These are phyloP conservation scores for Yamadazyma conglobata DNA, from an alignment of 1,139 yeast species.

Conservation along the genomic window DNA sequence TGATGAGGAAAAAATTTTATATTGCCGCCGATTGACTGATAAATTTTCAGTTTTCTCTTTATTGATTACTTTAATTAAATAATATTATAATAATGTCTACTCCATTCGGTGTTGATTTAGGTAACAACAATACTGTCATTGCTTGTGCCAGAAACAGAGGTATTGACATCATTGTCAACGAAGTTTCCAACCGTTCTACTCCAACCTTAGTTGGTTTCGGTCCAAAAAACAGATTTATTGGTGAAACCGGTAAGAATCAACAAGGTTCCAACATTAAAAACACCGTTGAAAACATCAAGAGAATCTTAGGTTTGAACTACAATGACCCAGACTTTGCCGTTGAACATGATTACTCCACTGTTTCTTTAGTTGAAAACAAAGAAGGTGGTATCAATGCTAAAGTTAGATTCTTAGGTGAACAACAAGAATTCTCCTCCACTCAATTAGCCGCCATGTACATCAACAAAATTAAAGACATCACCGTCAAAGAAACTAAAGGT, in stretches of 20 bases:
- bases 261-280: constrained; percentile 95
- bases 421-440: constrained; percentile 75
- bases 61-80: constrained; percentile 1
- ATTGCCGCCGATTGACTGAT: constrained; percentile 5
- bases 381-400: constrained; percentile 80
- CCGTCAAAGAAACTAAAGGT: constrained; percentile 78
- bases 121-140: constrained; percentile 88
- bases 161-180: constrained; percentile 96
- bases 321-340: constrained; percentile 73
- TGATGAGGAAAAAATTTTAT: constrained; percentile 12
- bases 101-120: constrained; percentile 98
- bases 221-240: constrained; percentile 80
- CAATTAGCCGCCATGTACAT: constrained; percentile 95
- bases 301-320: constrained; percentile 77
- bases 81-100: constrained; percentile 41
- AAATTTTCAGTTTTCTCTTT: constrained; percentile 2
- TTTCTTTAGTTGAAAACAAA: constrained; percentile 63
- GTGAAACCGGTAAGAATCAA: constrained; percentile 94
- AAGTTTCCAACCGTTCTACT: constrained; percentile 95
- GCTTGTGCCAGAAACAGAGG: constrained; percentile 99
- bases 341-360: constrained; percentile 73
- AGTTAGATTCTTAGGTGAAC: constrained; percentile 81
- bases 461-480: constrained; percentile 81
- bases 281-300: constrained; percentile 91
- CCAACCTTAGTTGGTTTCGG: constrained; percentile 96